Evolutionary conservation across 73 alveolate genomes (phyloP), one percentile per base, ranked within the genome.

Genomic region (Paramecium pentaurelia): DNA sequence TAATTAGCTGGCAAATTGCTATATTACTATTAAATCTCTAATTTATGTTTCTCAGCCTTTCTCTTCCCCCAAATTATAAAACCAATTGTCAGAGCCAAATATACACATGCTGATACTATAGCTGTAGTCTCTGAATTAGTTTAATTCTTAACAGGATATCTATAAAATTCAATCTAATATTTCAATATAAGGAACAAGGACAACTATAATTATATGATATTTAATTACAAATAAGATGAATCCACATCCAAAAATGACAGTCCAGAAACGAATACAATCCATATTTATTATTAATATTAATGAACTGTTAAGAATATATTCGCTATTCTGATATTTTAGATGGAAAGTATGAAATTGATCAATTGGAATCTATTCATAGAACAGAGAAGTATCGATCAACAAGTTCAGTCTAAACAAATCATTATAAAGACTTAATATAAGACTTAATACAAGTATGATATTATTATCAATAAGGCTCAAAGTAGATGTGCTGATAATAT

Each of bases 241-340:
- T 16, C 87, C 87, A 37, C 87, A 73, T 6, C 14, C 58, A 73
- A 73, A 73, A 8, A 73, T 34, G 87, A 73, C 64, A 30, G 87
- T 73, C 87, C 87, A 73, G 60, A 73, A 73, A 37, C 87, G 58
- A 73, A 73, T 73, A 18, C 87, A 73, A 73, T 73, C 87, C 87
- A 73, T 73, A 54, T 54, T 54, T 54, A 73, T 73, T 28, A 64
- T 32, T 64, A 32, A 64, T 64, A 64, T 64, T 64, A 32, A 64
- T 64, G 84, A 64, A 64, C 84, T 64, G 84, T 64, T 64, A 64
- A 54, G 70, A 54, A 64, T 64, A 32, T 16, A 64, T 64, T 34
- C 42, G 47, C 42, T 64, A 64, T 34, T 64, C 84, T 11, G 84
- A 64, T 12, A 64, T 64, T 9, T 64, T 64, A 9, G 84, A 64